Base-by-base conservation (phyloP, 805 yeast genomes). In the Myxozyma vanderwaltii region DNA sequence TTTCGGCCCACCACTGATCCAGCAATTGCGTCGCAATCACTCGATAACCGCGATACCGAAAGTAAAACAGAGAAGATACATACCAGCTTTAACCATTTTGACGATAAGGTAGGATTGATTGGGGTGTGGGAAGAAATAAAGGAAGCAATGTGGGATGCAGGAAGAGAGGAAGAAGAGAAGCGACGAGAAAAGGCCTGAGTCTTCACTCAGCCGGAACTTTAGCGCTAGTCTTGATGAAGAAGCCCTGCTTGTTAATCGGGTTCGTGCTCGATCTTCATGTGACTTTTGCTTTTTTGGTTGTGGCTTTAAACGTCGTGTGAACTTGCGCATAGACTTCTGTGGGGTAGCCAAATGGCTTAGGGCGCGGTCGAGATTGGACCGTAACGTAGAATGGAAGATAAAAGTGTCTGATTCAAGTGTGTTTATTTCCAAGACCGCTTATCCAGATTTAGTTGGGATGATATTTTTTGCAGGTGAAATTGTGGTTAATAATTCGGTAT, bases 11-110 rank as follows among this genome's bases (percentile, higher is more conserved):
- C 43, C 6, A 38, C 43, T 38, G 43, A 38, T 38, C 43, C 21
- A 17, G 17, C 6, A 38, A 8, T 19, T 38, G 6, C 43, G 2
- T 19, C 21, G 2, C 43, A 15, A 19, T 38, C 23, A 27, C 31
- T 27, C 54, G 52, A 40, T 50, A 39, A 45, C 31, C 40, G 10
- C 38, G 33, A 15, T 12, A n/a, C 19, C 35, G 24, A 31, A n/a
- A 33, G 24, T 13, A n/a, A 21, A n/a, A 33, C 31, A 6, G 46
- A 33, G 33, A 6, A 29, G 8, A 44, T n/a, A 81, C 85, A 67
- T 81, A 82, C 86, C 85, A 72, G 86, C 86, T 76, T 82, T 82
- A 66, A 82, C 86, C 86, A 82, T 82, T 72, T 70, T 79, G 62
- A 63, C 24, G 40, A 6, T 13, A 38, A 19, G 17, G 26, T 27